Base-by-base conservation (phyloP, 192 early-diverging fungal genomes). In the Bifiguratus adelaidae region DNA sequence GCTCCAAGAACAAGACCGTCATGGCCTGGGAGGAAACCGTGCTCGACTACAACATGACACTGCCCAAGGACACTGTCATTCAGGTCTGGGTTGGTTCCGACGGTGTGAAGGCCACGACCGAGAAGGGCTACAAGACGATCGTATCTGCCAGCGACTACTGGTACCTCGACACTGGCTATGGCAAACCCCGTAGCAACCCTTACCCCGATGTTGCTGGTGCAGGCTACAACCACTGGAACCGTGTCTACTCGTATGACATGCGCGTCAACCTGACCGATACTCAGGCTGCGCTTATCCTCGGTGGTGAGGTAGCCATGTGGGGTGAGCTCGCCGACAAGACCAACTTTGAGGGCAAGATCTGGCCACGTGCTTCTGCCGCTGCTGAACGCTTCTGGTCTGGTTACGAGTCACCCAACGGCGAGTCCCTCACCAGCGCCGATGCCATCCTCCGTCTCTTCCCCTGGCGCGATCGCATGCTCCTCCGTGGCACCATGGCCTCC, bases 391-490 rank as follows among this genome's bases (percentile, higher is more conserved):
- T 56, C 21, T 63, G 60, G 60, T 44, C 55, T 12, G 55, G 55
- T 1, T 61, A 61, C 28, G 59, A 61, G 37, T 50, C 35, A 8
- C 47, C 52, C n/a, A 72, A 65, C 7, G 78, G 78, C 21, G 58
- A 76, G 16, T 57, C 55, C 30, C 69, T 74, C 41, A 60, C 63
- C n/a, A 71, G 69, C n/a, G 60, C 55, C 1, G 73, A 81, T 40
- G 78, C 74, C 16, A 66, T 70, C 2, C 60, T 71, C 33, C 76
- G 78, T 7, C 54, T 81, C 33, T 59, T 76, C 49, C 62, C 73
- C 46, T 74, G 75, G 67, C 71, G 78, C 12, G 74, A 72, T 56
- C 63, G 67, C 30, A 61, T 81, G 60, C 63, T 81, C 7, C 66
- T 61, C 2, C 78, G 78, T 32, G 78, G 78, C 11, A 69, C 71